A percentile compares a stretch with the other conserved stretches of the same genome.
phyloP scores from a whole-genome alignment of 2,329 filamentous ascomycete species.

The Talaromyces rugulosus region DNA sequence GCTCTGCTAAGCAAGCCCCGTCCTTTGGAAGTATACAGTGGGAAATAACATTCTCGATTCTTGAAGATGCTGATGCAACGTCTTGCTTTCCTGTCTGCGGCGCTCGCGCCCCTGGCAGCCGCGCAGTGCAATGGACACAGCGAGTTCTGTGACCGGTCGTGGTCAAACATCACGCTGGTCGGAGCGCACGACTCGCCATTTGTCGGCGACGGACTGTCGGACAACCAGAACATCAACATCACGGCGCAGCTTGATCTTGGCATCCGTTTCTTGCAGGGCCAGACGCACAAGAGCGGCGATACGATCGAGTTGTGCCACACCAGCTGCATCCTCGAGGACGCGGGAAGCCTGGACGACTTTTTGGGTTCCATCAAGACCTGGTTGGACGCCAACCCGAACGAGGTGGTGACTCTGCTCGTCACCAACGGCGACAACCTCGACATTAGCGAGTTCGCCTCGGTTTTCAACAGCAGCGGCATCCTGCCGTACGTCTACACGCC shows the following conservation, averaged over 20 bases:
- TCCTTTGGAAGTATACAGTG: not conserved
- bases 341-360: conserved; percentile 53
- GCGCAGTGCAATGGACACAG: conserved; percentile 54
- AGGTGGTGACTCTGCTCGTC: conserved; percentile 61
- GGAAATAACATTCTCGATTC: not conserved
- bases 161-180: conserved; percentile 58
- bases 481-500: conserved; percentile 35
- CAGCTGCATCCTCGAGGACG: conserved; percentile 56
- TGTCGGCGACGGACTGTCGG: conserved; percentile 49
- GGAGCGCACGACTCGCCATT: conserved; percentile 66
- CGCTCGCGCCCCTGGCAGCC: conserved; percentile 7
- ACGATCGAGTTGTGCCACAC: conserved; percentile 62
- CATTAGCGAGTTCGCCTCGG: conserved; percentile 29
- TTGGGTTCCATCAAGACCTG: conserved; percentile 57
- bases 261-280: conserved; percentile 61
- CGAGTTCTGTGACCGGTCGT: conserved; percentile 53
- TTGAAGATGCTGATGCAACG: not conserved
- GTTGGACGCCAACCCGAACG: conserved; percentile 55
- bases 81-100: conserved; percentile 5
- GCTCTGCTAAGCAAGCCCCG: not conserved
- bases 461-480: conserved; percentile 30
- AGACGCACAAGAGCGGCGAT: conserved; percentile 53
- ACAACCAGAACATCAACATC: conserved; percentile 60
- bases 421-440: conserved; percentile 54
- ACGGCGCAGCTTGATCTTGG: conserved; percentile 57